Evolutionary conservation across 306 rosid species (phyloP), one percentile per base, ranked within the genome.

Genomic region (Vachellia collinsii): DNA sequence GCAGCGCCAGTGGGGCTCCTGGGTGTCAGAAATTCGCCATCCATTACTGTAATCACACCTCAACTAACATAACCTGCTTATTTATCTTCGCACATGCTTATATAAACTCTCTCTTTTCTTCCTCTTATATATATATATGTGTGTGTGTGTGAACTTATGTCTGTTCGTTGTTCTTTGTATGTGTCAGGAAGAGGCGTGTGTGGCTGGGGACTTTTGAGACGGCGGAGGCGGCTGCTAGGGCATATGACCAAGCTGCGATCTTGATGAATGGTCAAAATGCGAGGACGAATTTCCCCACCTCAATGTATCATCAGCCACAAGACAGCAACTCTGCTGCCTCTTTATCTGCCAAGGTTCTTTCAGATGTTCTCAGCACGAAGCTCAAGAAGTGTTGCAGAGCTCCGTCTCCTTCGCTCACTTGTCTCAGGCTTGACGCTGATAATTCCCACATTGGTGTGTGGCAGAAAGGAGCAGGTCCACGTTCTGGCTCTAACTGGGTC

Each of bases 1-100:
- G 98, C 99, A 95, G 74, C 97, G 99, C 82, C 99, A 95, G 99
- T 95, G 99, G 99, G 99, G 99, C 96, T 95, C 99, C 22, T 95
- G 99, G 99, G 99, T 95, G 97, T 95, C 99, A 90, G 99, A 95
- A 79, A 95, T 95, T 82, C 99, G 99, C 89, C 99, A 95, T 39
- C 99, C 99, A 7, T 82, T 95, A 37, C 95, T 95, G 99, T 95
- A 88, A 41, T 9, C 19, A 59, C 1, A 85, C 73, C 77, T 81
- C 75, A 68, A 71, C 73, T 13, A 80, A 38, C 76, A 44, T 8
- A 11, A 61, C 11, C 48, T 79, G 63, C 29, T 13, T 0, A 14
- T 38, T 2, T 11, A 44, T 44, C 48, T 51, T 19, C 22, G 8
- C 1, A 23, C 9, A 29, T 29, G 34, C 34, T 29, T 29, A 29